phyloP scores from a whole-genome alignment of 805 yeast species.

The Metschnikowia amazonensis region DNA sequence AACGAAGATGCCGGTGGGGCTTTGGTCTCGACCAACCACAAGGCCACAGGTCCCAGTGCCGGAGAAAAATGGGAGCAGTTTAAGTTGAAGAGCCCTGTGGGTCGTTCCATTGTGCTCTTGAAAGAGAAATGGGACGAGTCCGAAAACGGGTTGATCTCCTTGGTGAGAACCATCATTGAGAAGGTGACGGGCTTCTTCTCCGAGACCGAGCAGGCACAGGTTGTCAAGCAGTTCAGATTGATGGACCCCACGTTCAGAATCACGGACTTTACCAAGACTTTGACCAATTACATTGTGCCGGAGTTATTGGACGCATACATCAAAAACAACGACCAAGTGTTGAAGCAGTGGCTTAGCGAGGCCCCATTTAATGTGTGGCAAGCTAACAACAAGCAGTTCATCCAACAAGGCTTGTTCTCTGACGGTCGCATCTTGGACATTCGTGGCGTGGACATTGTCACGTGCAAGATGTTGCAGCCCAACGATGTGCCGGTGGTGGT shows the following conservation, averaged over 20 bases:
- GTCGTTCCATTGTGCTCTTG: slow-evolving; percentile 57
- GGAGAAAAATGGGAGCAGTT: slow-evolving; percentile 65
- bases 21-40: slow-evolving; percentile 75
- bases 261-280: slow-evolving; percentile 73
- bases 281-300: slow-evolving; percentile 90
- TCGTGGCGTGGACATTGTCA: slow-evolving; percentile 89
- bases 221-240: slow-evolving; percentile 75
- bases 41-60: slow-evolving; percentile 65
- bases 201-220: slow-evolving; percentile 95
- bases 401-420: slow-evolving; percentile 85
- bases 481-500: slow-evolving; percentile 90
- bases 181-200: slow-evolving; percentile 86
- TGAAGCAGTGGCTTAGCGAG: slow-evolving; percentile 91
- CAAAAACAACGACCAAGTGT: slow-evolving; percentile 77
- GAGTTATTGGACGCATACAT: slow-evolving; percentile 94
- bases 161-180: slow-evolving; percentile 73
- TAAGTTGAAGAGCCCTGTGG: slow-evolving; percentile 64
- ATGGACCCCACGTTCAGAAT: slow-evolving; percentile 86
- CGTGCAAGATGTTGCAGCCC: slow-evolving; percentile 84
- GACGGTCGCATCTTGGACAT: slow-evolving; percentile 91
- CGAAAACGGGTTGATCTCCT: slow-evolving; percentile 83
- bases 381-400: slow-evolving; percentile 87
- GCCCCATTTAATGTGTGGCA: slow-evolving; percentile 94
- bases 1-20: slow-evolving; percentile 81
- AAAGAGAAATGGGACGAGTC: slow-evolving; percentile 85